Evolutionary conservation across 1,284 basidiomycete species (phyloP).

Genomic region (Cystobasidium slooffiae): DNA sequence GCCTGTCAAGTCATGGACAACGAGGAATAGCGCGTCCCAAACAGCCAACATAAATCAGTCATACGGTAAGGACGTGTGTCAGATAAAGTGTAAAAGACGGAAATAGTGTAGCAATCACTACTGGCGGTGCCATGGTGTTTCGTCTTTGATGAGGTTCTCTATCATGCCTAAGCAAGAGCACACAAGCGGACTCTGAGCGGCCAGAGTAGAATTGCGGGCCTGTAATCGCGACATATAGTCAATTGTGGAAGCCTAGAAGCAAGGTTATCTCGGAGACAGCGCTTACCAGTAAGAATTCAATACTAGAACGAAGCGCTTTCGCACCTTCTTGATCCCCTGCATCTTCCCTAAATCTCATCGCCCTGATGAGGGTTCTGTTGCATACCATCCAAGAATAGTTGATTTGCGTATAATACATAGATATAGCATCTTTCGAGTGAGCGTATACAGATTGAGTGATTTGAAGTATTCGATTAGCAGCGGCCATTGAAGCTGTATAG

Average conservation of each 20-base stretch:
- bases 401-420: slow-evolving; percentile 33
- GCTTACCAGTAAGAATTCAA: slow-evolving; percentile 35
- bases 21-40: too few relatives aligned
- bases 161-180: slow-evolving; percentile 38
- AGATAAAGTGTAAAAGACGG: neutral
- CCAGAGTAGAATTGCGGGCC: slow-evolving; percentile 29
- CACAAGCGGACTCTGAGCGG: slow-evolving; percentile 33
- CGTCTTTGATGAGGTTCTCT: slow-evolving; percentile 31
- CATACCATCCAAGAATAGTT: slow-evolving; percentile 42
- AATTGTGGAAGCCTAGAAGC: too few relatives aligned
- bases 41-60: too few relatives aligned
- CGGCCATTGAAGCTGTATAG: slow-evolving; percentile 8
- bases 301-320: neutral
- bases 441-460: slow-evolving; percentile 24
- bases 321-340: slow-evolving; percentile 17
- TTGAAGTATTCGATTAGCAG: slow-evolving; percentile 28
- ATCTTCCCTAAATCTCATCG: slow-evolving; percentile 38
- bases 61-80: neutral
- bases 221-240: neutral
- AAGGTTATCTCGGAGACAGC: neutral
- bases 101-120: neutral
- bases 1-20: too few relatives aligned
- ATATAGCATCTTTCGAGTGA: slow-evolving; percentile 29
- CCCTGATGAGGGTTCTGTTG: slow-evolving; percentile 34
- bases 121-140: slow-evolving; percentile 31